These are phyloP conservation scores for Trametopsis cervina DNA, from an alignment of 768 basidiomycete genomes.

Conservation along the genomic window DNA sequence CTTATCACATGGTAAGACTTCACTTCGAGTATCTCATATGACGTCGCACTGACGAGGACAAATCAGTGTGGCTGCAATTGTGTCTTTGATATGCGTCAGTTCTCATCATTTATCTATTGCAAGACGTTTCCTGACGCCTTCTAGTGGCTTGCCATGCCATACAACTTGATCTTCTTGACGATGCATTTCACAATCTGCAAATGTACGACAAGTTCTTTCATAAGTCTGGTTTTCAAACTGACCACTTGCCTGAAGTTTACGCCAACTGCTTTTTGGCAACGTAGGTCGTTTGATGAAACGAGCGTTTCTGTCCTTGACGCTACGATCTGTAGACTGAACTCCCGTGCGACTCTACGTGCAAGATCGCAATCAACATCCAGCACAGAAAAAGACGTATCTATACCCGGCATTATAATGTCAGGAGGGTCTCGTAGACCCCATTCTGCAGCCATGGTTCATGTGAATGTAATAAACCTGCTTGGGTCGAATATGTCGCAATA, in stretches of 20 bases:
- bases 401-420: too few relatives aligned
- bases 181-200: constrained; percentile 21
- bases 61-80: constrained; percentile 14
- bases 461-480: too few relatives aligned
- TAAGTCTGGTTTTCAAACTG: not conserved
- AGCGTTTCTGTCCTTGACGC: not conserved
- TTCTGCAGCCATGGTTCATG: too few relatives aligned
- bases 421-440: too few relatives aligned
- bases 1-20: constrained; percentile 17
- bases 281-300: not conserved
- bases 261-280: constrained; percentile 10
- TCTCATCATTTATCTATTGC: not conserved
- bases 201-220: constrained; percentile 9
- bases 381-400: too few relatives aligned
- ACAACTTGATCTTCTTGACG: constrained; percentile 19
- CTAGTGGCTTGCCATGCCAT: constrained; percentile 18
- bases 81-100: constrained; percentile 19
- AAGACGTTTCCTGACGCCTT: not conserved
- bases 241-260: constrained; percentile 1
- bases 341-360: constrained; percentile 4
- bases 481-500: too few relatives aligned
- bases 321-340: constrained; percentile 4
- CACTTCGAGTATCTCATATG: not conserved
- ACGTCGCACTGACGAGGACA: not conserved
- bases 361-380: constrained; percentile 9